A percentile compares a stretch with the other conserved stretches of the same genome.
Evolutionary conservation across 2,329 filamentous ascomycete genomes (phyloP).

Genomic region (Diaporthe caulivora): DNA sequence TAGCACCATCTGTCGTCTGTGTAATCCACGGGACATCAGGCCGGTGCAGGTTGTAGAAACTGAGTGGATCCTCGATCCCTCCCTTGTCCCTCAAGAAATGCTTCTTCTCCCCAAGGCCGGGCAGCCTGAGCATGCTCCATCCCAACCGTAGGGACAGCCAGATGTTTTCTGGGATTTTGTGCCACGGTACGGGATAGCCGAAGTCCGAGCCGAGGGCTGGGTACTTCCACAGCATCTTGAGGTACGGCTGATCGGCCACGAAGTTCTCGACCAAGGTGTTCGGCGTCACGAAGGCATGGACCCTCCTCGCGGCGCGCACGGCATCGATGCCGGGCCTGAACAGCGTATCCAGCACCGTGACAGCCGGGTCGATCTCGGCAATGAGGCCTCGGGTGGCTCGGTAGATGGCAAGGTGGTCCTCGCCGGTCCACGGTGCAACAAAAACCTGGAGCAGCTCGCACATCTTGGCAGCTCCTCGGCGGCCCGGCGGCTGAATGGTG

Average conservation of each 20-base stretch:
- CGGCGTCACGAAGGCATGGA: constrained; percentile 39
- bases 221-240: constrained; percentile 43
- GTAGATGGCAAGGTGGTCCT: constrained; percentile 30
- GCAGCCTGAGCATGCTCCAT: constrained; percentile 29
- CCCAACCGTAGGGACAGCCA: constrained; percentile 34
- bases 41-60: constrained; percentile 40
- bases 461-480: constrained; percentile 49
- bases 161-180: constrained; percentile 41
- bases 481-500: constrained; percentile 46
- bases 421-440: constrained; percentile 22
- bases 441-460: constrained; percentile 42
- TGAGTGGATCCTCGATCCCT: constrained; percentile 44
- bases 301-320: constrained; percentile 30
- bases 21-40: constrained; percentile 45
- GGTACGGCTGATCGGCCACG: constrained; percentile 35
- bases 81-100: constrained; percentile 35
- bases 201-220: constrained; percentile 42
- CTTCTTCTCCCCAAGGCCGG: constrained; percentile 23
- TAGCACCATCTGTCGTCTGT: constrained; percentile 44
- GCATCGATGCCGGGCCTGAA: constrained; percentile 41
- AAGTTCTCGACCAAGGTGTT: constrained; percentile 38
- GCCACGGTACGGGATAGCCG: constrained; percentile 43
- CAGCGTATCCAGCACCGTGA: constrained; percentile 41
- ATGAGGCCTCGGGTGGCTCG: constrained; percentile 31
- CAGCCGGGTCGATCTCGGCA: constrained; percentile 41